A percentile compares a stretch with the other conserved stretches of the same genome.
These are phyloP conservation scores for Hanseniaspora sp. DNA, from an alignment of 1,139 yeast genomes.

Conservation along the genomic window DNA sequence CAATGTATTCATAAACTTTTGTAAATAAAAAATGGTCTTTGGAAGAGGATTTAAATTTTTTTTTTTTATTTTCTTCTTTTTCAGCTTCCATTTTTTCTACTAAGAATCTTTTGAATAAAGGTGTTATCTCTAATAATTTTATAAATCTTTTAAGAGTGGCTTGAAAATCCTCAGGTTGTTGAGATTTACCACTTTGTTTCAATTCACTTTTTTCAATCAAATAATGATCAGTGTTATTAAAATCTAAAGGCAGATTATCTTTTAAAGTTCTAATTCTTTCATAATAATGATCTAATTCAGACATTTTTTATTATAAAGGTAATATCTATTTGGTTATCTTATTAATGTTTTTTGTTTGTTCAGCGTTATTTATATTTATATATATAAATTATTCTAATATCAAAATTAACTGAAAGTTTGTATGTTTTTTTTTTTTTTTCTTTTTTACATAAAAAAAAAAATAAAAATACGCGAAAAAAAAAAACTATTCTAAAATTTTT, in stretches of 20 bases:
- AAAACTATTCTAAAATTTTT: neutral
- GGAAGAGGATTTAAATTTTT: neutral
- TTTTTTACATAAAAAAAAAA: neutral
- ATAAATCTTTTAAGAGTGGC: constrained; percentile 51
- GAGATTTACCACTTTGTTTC: constrained; percentile 10
- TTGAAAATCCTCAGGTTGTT: constrained; percentile 7
- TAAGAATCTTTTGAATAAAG: constrained; percentile 57
- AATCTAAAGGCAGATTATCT: constrained; percentile 9
- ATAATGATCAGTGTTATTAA: constrained; percentile 6
- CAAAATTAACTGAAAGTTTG: neutral
- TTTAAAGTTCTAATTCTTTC: constrained; percentile 4
- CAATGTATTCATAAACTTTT: constrained; percentile 33
- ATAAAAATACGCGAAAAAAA: neutral
- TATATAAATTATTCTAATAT: neutral
- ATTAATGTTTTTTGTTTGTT: no score
- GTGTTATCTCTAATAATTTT: constrained; percentile 55
- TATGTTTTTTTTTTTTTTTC: neutral
- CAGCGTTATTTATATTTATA: no score
- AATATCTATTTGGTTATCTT: neutral
- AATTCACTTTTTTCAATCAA: constrained; percentile 12
- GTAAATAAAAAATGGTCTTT: constrained; percentile 27
- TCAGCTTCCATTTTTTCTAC: constrained; percentile 56
- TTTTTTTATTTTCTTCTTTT: constrained; percentile 24
- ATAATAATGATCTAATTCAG: constrained; percentile 3
- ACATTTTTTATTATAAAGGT: neutral